A percentile compares a stretch with the other conserved stretches of the same genome.
Conservation (phyloP, 2,329 filamentous ascomycete genomes). For the Apiospora arundinis region DNA sequence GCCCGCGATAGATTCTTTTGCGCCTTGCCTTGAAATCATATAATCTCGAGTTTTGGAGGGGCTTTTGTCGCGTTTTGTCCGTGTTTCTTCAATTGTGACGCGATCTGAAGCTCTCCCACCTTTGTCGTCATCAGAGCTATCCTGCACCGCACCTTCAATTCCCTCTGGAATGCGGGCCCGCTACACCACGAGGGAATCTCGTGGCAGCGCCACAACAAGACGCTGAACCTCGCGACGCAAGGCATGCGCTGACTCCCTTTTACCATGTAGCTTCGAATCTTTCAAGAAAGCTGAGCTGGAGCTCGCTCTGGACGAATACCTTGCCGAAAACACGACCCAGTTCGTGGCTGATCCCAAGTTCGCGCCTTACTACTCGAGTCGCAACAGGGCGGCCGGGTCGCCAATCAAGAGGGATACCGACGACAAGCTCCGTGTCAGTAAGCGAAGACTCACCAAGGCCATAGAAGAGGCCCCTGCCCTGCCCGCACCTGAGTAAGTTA, state of each 20-base stretch:
- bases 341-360: slow-evolving; percentile 70
- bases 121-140: slow-evolving; percentile 12
- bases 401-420: slow-evolving; percentile 49
- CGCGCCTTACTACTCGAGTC: slow-evolving; percentile 76
- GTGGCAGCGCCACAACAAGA: slow-evolving; percentile 30
- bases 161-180: slow-evolving; percentile 30
- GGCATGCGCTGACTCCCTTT: slow-evolving; percentile 32
- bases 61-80: slow-evolving; percentile 13
- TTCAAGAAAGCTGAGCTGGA: slow-evolving; percentile 84
- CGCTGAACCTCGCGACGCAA: slow-evolving; percentile 22
- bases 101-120: slow-evolving; percentile 3
- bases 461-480: slow-evolving; percentile 72
- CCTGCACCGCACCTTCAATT: neutral
- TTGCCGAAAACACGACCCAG: slow-evolving; percentile 70
- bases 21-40: neutral
- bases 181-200: slow-evolving; percentile 28
- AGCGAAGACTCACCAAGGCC: slow-evolving; percentile 46
- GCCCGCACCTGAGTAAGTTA: slow-evolving; percentile 52
- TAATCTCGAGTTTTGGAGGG: slow-evolving; percentile 10
- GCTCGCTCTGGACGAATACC: slow-evolving; percentile 72
- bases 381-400: slow-evolving; percentile 63
- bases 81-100: slow-evolving; percentile 19
- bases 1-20: slow-evolving; percentile 5
- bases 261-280: slow-evolving; percentile 64
- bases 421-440: slow-evolving; percentile 33